These are phyloP conservation scores for Penicillium sp. DNA, from an alignment of 2,329 filamentous ascomycete genomes.

Conservation along the genomic window DNA sequence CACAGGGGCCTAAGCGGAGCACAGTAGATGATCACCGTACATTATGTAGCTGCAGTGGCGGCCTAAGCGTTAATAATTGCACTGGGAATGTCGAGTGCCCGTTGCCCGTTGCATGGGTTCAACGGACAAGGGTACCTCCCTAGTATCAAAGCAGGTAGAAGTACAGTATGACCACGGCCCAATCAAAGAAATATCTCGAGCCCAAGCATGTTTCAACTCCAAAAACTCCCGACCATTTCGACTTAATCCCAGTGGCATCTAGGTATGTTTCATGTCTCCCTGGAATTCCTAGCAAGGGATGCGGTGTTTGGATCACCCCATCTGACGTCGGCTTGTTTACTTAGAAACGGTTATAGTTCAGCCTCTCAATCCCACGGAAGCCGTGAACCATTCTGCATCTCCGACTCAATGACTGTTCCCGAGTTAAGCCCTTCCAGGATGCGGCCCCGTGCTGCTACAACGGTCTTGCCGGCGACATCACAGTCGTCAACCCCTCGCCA, in stretches of 20 bases:
- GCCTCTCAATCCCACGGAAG: background rate
- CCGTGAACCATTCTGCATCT: background rate
- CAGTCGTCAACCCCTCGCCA: slow-evolving; percentile 48
- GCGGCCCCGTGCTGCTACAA: slow-evolving; percentile 34
- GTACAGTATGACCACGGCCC: slow-evolving; percentile 10
- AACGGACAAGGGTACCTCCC: too few species aligned
- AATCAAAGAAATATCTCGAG: slow-evolving; percentile 10
- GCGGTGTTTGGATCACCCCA: slow-evolving; percentile 17
- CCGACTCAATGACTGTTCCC: slow-evolving; percentile 46
- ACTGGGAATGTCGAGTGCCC: background rate
- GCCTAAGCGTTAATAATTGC: background rate
- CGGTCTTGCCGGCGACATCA: slow-evolving; percentile 28
- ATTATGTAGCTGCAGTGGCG: too few species aligned
- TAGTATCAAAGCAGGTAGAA: background rate
- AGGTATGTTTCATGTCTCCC: slow-evolving; percentile 27
- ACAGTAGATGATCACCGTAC: background rate
- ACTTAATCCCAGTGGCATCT: background rate
- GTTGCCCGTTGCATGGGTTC: background rate
- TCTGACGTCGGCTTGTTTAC: slow-evolving; percentile 4
- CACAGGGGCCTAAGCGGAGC: slow-evolving; percentile 6
- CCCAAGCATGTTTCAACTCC: background rate
- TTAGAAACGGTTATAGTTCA: slow-evolving; percentile 20
- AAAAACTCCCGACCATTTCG: background rate
- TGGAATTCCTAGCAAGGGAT: slow-evolving; percentile 33
- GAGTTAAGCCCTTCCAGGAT: slow-evolving; percentile 49